phyloP scores from a whole-genome alignment of 2,329 filamentous ascomycete species.

The Parascedosporium putredinis region DNA sequence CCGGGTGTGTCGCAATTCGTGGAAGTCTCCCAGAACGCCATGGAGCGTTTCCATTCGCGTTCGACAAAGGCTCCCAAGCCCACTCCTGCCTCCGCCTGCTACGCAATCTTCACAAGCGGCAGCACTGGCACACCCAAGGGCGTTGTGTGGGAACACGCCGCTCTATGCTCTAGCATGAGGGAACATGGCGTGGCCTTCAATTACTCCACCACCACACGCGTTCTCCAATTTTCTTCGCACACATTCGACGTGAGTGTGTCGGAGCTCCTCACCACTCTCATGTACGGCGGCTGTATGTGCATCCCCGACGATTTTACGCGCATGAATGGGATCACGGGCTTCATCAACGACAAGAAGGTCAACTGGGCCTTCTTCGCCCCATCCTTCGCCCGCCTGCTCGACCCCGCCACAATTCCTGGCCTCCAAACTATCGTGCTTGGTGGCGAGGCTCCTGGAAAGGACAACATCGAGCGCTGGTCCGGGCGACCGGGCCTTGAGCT shows the following conservation, averaged over 20 bases:
- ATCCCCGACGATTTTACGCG: slow-evolving; percentile 12
- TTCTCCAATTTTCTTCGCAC: slow-evolving; percentile 13
- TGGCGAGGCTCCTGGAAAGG: slow-evolving; percentile 11
- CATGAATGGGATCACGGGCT: slow-evolving; percentile 13
- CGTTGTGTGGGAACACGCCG: slow-evolving; percentile 13
- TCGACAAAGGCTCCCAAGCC: neutral
- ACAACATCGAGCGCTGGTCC: neutral
- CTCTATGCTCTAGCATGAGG: slow-evolving; percentile 1
- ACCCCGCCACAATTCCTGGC: slow-evolving; percentile 7
- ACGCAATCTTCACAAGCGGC: slow-evolving; percentile 18
- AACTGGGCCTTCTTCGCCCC: slow-evolving; percentile 11
- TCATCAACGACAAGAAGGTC: slow-evolving; percentile 10
- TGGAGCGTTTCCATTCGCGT: neutral
- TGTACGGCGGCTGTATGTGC: slow-evolving; percentile 13
- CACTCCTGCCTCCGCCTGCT: slow-evolving; percentile 11
- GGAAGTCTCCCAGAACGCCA: slow-evolving; percentile 10
- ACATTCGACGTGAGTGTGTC: slow-evolving; percentile 14
- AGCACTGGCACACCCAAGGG: slow-evolving; percentile 18
- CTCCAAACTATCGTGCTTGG: slow-evolving; percentile 10
- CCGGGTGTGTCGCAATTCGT: neutral
- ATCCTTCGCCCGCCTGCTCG: slow-evolving; percentile 10
- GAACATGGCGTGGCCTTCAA: slow-evolving; percentile 2
- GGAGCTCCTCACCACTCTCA: slow-evolving; percentile 11
- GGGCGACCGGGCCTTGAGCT: neutral
- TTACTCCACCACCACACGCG: neutral